Evolutionary conservation across 352 stramenopile species (phyloP).

Genomic region (Phytophthora sp.): DNA sequence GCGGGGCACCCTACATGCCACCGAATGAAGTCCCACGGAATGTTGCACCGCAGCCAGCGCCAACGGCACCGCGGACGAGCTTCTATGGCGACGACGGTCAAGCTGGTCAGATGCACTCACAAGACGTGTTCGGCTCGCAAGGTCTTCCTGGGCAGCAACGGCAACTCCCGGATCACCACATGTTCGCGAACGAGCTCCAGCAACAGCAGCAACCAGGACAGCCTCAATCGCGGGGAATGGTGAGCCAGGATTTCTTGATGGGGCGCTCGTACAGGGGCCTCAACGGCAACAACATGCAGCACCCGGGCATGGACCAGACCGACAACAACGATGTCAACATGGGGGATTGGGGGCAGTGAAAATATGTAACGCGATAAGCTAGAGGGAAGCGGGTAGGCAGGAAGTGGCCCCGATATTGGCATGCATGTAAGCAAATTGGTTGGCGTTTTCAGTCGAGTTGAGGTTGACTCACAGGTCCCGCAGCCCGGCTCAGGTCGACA

Average conservation of each 20-base stretch:
- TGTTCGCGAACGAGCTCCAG: conserved; percentile 50
- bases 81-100: conserved; percentile 56
- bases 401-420: neutral
- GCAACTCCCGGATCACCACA: conserved; percentile 46
- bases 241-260: conserved; percentile 60
- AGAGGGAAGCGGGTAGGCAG: conserved; percentile 7
- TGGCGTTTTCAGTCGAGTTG: neutral
- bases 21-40: conserved; percentile 27
- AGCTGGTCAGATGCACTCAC: conserved; percentile 44
- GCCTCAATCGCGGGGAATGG: conserved; percentile 39
- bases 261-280: conserved; percentile 51
- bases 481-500: too few species aligned
- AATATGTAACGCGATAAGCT: conserved; percentile 3
- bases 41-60: conserved; percentile 28
- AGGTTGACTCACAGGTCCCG: neutral
- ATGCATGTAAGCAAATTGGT: conserved; percentile 23
- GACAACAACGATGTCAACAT: conserved; percentile 63
- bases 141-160: conserved; percentile 38
- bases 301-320: conserved; percentile 54
- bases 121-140: conserved; percentile 60
- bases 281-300: conserved; percentile 41
- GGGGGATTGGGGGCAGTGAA: conserved; percentile 57
- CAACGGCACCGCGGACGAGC: conserved; percentile 38
- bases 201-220: conserved; percentile 43
- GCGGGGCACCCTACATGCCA: conserved; percentile 27